Conservation (phyloP, 2,329 filamentous ascomycete species). For the Fusarium transvaalense region DNA sequence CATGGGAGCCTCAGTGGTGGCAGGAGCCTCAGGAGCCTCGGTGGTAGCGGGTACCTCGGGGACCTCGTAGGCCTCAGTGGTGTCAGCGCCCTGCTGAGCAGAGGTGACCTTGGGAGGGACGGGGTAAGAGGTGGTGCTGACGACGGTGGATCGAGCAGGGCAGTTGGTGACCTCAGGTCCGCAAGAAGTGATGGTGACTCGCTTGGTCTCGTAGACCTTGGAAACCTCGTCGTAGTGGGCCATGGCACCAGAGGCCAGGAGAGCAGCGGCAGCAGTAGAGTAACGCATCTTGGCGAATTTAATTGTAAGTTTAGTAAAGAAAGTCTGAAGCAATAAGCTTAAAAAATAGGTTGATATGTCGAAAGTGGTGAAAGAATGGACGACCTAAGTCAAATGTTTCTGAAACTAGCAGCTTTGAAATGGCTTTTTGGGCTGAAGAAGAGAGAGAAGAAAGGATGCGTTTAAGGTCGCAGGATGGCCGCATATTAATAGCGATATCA, state of each 20-base stretch:
- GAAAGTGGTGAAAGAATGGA: conserved; percentile 63
- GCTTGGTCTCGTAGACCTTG: conserved; percentile 69
- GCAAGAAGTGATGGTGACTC: conserved; percentile 73
- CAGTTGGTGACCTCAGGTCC: conserved; percentile 51
- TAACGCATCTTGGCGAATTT: conserved; percentile 72
- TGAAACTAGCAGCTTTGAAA: conserved; percentile 55
- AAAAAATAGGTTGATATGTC: conserved; percentile 45
- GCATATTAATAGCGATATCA: conserved; percentile 62
- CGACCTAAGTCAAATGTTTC: conserved; percentile 68
- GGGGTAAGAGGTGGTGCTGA: conserved; percentile 40
- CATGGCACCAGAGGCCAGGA: conserved; percentile 58
- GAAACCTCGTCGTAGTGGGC: conserved; percentile 53
- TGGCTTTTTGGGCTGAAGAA: conserved; percentile 61
- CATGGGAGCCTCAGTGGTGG: conserved; percentile 55
- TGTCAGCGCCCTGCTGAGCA: conserved; percentile 52
- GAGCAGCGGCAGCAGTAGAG: conserved; percentile 61
- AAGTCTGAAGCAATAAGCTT: conserved; percentile 45
- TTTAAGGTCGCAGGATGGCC: conserved; percentile 52
- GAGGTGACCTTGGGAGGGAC: conserved; percentile 32
- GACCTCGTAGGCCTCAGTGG: conserved; percentile 45
- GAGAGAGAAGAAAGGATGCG: conserved; percentile 46
- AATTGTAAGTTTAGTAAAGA: conserved; percentile 41
- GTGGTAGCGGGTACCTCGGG: conserved; percentile 46
- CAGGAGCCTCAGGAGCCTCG: conserved; percentile 53
- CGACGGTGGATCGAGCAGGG: conserved; percentile 44